Conservation (phyloP, 257 asterid species). For the Salvia splendens region DNA sequence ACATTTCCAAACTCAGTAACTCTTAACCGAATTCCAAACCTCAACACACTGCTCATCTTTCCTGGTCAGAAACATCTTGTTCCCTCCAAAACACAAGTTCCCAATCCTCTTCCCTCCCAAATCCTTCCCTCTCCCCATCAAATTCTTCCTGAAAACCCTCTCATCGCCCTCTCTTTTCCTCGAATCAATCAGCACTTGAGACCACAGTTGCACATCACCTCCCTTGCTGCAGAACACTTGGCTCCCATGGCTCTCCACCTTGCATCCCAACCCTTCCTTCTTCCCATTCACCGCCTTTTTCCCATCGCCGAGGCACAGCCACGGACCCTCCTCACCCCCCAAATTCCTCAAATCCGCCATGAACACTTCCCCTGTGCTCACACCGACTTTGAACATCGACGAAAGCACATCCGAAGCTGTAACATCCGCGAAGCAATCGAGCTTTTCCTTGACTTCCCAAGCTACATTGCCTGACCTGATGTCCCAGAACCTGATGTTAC, state of each 20-base stretch:
- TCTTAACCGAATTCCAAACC: constrained; percentile 68
- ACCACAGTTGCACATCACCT: constrained; percentile 79
- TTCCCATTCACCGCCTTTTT: constrained; percentile 63
- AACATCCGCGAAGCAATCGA: constrained; percentile 85
- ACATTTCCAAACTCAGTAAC: constrained; percentile 29
- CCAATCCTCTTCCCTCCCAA: constrained; percentile 61
- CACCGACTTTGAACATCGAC: constrained; percentile 74
- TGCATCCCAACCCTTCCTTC: constrained; percentile 83
- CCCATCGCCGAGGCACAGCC: constrained; percentile 79
- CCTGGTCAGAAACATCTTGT: constrained; percentile 75
- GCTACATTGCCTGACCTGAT: constrained; percentile 67
- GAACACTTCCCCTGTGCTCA: constrained; percentile 77
- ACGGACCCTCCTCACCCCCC: constrained; percentile 42
- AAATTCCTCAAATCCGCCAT: constrained; percentile 68
- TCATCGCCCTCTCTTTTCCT: constrained; percentile 28
- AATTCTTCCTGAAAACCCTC: constrained; percentile 71
- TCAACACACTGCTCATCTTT: constrained; percentile 73
- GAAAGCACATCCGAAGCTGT: constrained; percentile 53
- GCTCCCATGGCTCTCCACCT: constrained; percentile 72
- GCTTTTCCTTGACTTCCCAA: constrained; percentile 72
- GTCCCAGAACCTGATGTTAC: constrained; percentile 86
- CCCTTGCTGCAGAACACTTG: constrained; percentile 81
- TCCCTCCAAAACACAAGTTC: constrained; percentile 72
- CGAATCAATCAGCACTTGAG: constrained; percentile 62
- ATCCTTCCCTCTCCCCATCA: constrained; percentile 74